A percentile compares a stretch with the other conserved stretches of the same genome.
Evolutionary conservation across 2,329 filamentous ascomycete species (phyloP).

Genomic region (Scedosporium boydii): DNA sequence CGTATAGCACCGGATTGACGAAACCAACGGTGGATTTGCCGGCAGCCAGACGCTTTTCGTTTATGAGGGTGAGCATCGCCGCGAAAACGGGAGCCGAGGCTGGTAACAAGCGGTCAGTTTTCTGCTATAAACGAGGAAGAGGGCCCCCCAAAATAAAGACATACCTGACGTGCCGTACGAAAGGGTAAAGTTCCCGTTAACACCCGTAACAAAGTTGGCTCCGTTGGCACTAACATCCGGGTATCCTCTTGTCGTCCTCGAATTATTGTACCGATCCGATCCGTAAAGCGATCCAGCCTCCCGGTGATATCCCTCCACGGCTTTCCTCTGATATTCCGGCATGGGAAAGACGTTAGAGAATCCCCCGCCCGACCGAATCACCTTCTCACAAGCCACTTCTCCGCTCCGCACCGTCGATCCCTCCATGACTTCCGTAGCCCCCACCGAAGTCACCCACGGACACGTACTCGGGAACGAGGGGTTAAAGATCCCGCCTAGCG

Average conservation of each 20-base stretch:
- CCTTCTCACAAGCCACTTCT: slow-evolving; percentile 33
- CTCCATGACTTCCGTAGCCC: slow-evolving; percentile 36
- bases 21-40: slow-evolving; percentile 27
- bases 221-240: slow-evolving; percentile 36
- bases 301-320: slow-evolving; percentile 28
- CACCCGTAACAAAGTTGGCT: slow-evolving; percentile 30
- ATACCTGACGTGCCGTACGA: slow-evolving; percentile 36
- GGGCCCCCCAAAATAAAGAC: background rate
- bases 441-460: slow-evolving; percentile 39
- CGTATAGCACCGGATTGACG: slow-evolving; percentile 23
- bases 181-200: slow-evolving; percentile 31
- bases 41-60: slow-evolving; percentile 23
- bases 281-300: background rate
- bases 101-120: background rate
- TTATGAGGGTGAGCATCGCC: slow-evolving; percentile 16
- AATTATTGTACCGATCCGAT: background rate
- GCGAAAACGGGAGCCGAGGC: slow-evolving; percentile 12
- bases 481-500: slow-evolving; percentile 14
- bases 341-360: slow-evolving; percentile 39
- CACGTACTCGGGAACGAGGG: slow-evolving; percentile 30
- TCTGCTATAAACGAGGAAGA: no score
- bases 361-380: slow-evolving; percentile 36
- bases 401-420: slow-evolving; percentile 27
- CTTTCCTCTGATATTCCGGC: slow-evolving; percentile 35
- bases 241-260: slow-evolving; percentile 17